phyloP scores from a whole-genome alignment of 2,329 filamentous ascomycete genomes.

The Talaromyces sp. region DNA sequence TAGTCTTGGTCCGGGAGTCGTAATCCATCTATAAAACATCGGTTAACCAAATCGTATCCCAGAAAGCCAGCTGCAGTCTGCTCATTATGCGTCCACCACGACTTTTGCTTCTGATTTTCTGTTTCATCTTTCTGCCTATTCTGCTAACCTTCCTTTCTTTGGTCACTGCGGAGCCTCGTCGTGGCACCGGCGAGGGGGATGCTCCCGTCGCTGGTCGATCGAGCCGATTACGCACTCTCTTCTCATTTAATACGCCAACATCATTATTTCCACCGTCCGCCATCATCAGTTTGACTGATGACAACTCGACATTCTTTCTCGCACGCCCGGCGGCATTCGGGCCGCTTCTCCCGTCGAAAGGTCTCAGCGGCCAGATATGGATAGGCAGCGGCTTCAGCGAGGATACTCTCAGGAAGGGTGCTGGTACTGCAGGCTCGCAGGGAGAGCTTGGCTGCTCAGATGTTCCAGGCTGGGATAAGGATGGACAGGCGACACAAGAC shows the following conservation, averaged over 20 bases:
- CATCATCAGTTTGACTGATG: constrained; percentile 91
- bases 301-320: constrained; percentile 96
- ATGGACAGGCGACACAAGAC: constrained; percentile 37
- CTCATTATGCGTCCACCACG: constrained; percentile 47
- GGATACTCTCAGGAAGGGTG: constrained; percentile 61
- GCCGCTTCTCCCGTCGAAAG: constrained; percentile 67
- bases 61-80: constrained; percentile 2
- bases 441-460: constrained; percentile 94
- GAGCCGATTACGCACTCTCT: constrained; percentile 54
- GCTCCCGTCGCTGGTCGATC: constrained; percentile 36
- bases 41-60: background rate
- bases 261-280: constrained; percentile 93
- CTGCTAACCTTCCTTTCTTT: constrained; percentile 47
- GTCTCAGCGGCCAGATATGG: constrained; percentile 87
- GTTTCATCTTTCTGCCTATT: constrained; percentile 48
- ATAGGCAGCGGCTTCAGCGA: constrained; percentile 89
- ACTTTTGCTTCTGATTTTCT: constrained; percentile 44
- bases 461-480: constrained; percentile 77
- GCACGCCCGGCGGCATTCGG: constrained; percentile 92
- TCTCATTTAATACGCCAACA: constrained; percentile 71
- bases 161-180: constrained; percentile 38
- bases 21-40: constrained; percentile 7
- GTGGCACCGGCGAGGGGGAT: constrained; percentile 34
- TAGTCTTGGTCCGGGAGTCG: constrained; percentile 32
- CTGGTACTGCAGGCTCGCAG: constrained; percentile 54